A percentile compares a stretch with the other conserved stretches of the same genome.
Conservation (phyloP, 257 asterid genomes). For the Plantago major region DNA sequence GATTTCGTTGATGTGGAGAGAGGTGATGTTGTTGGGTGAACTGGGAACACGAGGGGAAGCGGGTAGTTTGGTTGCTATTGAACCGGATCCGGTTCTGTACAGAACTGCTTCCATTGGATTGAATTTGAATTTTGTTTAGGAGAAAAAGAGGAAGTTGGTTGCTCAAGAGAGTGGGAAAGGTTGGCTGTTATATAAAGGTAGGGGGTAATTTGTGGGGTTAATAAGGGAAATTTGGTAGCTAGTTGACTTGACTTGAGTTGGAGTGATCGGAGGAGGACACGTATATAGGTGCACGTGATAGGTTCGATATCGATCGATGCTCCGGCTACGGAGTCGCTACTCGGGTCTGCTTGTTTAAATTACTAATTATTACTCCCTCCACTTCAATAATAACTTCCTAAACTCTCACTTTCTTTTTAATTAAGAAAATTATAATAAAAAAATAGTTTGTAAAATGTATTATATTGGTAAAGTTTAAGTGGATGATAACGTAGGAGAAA, state of each 20-base stretch:
- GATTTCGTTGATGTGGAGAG: no score
- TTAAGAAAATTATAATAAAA: no score
- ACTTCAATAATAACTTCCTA: no score
- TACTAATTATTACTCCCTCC: no score
- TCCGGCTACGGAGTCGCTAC: conserved; percentile 7
- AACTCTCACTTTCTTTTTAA: no score
- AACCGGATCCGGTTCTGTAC: conserved; percentile 48
- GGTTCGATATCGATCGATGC: neutral
- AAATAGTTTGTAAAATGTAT: no score
- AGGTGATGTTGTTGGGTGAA: conserved; percentile 12
- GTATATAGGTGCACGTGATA: neutral
- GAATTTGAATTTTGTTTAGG: neutral
- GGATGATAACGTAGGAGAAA: no score
- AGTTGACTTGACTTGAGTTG: neutral
- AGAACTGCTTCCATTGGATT: conserved; percentile 39
- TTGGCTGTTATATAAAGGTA: neutral
- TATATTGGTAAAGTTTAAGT: no score
- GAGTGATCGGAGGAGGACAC: neutral
- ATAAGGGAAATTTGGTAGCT: neutral
- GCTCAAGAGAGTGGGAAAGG: neutral
- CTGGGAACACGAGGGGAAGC: conserved; percentile 6
- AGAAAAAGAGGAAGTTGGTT: neutral
- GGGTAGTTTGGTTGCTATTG: conserved; percentile 22
- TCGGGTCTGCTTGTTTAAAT: no score
- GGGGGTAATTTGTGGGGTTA: neutral